Evolutionary conservation across 768 basidiomycete genomes (phyloP), one percentile per base, ranked within the genome.

Genomic region (Cyclocybe aegerita): DNA sequence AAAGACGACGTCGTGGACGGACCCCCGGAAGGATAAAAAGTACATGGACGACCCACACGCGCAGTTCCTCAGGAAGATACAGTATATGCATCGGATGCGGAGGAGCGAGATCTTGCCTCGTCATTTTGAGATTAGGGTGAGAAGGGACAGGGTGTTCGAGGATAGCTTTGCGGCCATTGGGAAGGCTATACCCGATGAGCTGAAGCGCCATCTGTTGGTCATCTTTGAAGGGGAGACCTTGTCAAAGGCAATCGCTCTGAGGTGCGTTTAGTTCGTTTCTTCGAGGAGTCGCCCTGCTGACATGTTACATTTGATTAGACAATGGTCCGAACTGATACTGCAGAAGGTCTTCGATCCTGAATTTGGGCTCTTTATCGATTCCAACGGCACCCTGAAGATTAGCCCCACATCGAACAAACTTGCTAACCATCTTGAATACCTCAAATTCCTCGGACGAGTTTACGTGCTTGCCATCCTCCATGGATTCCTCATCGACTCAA

Each of bases 1-100:
- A 0, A 78, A 88, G 39, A 91, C 89, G 31, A 94, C 93, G 14
- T 93, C 92, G n/a, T 96, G 93, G 93, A 90, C 93, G 64, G 93
- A 96, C 65, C 93, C 93, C n/a, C 82, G 93, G 41, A 68, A 90
- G 43, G 23, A 23, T 23, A 90, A 89, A 0, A 83, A 79, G 1
- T 78, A 85, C 50, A 72, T 90, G 39, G 88, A 90, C 60, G 84
- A 88, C 55, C 88, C 83, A 64, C 88, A 88, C 2, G 90, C 93
- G 4, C 87, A 91, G 68, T 95, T 94, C 65, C 74, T 92, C 50
- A 77, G 91, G 46, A 96, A 95, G 69, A 81, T 95, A 38, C 83
- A 93, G 43, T 95, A 95, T 71, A 91, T 95, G 76, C 91, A 94
- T 58, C 88, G 90, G 16, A 85, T 88, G 48, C 85, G 94, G 74